A percentile compares a stretch with the other conserved stretches of the same genome.
phyloP scores from a whole-genome alignment of 352 stramenopile genomes.

The Globisporangium carolinianum region DNA sequence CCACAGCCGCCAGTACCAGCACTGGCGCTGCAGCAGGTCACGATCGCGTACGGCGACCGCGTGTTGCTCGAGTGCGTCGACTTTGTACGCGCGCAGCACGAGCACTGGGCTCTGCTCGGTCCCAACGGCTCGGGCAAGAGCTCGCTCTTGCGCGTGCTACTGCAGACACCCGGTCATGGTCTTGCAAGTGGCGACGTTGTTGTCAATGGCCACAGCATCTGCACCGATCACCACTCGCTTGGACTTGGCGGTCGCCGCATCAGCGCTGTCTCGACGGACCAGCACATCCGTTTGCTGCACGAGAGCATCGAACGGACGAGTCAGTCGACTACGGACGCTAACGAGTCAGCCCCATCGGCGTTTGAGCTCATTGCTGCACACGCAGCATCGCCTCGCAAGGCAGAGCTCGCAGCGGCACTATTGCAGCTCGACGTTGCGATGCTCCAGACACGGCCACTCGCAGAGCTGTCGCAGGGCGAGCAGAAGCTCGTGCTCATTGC shows the following conservation, averaged over 20 bases:
- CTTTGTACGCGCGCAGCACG: constrained; percentile 37
- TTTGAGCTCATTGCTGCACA: constrained; percentile 40
- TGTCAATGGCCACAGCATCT: constrained; percentile 13
- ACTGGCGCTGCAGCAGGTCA: constrained; percentile 37
- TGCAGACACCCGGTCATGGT: constrained; percentile 48
- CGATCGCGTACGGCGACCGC: constrained; percentile 52
- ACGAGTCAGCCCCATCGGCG: constrained; percentile 11
- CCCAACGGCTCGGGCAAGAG: constrained; percentile 77
- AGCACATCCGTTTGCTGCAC: constrained; percentile 77
- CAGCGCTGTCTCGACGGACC: constrained; percentile 86
- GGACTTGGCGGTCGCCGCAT: constrained; percentile 15
- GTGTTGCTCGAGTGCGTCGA: constrained; percentile 44
- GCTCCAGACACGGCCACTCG: constrained; percentile 40
- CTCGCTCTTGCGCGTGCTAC: constrained; percentile 65
- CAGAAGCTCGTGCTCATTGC: constrained; percentile 90
- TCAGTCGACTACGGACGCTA: constrained; percentile 6
- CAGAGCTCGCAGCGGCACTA: constrained; percentile 24
- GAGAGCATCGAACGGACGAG: constrained; percentile 17
- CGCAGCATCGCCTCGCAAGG: constrained; percentile 24
- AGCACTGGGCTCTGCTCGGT: constrained; percentile 66
- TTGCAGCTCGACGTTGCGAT: constrained; percentile 22
- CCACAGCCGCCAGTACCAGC: constrained; percentile 4
- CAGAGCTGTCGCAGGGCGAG: constrained; percentile 84
- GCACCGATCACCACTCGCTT: constrained; percentile 4
- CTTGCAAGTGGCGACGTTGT: constrained; percentile 34